A percentile compares a stretch with the other conserved stretches of the same genome.
These are phyloP conservation scores for Sugiyamaella chiloensis DNA, from an alignment of 805 yeast genomes.

Conservation along the genomic window DNA sequence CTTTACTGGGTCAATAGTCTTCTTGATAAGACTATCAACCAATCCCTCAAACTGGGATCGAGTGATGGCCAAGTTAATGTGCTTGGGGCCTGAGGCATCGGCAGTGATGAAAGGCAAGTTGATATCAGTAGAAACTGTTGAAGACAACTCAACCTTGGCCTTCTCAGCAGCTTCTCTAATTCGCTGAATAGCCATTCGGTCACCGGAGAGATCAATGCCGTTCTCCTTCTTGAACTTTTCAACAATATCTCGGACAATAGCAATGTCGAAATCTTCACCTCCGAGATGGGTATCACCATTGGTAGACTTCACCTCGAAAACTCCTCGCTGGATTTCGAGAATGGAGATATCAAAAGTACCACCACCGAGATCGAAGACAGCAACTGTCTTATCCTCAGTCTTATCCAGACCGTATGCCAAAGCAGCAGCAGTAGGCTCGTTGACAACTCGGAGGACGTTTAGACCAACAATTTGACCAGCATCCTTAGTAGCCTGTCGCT, in stretches of 20 bases:
- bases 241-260: constrained; percentile 78
- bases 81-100: constrained; percentile 78
- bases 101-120: constrained; percentile 86
- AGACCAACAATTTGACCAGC: constrained; percentile 96
- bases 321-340: constrained; percentile 96
- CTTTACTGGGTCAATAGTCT: constrained; percentile 72
- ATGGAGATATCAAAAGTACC: constrained; percentile 98
- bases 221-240: constrained; percentile 72
- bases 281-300: constrained; percentile 94
- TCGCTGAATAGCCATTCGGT: constrained; percentile 79
- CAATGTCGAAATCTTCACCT: constrained; percentile 90
- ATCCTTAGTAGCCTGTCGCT: constrained; percentile 97
- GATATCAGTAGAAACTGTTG: constrained; percentile 66
- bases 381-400: constrained; percentile 78
- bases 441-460: constrained; percentile 89
- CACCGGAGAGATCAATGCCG: constrained; percentile 61
- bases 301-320: constrained; percentile 94
- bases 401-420: constrained; percentile 92
- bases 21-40: constrained; percentile 67
- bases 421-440: constrained; percentile 98
- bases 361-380: constrained; percentile 97
- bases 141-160: constrained; percentile 84
- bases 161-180: constrained; percentile 85
- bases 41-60: constrained; percentile 66
- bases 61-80: constrained; percentile 64